These are phyloP conservation scores for Artemisia tridentata DNA, from an alignment of 129 eudicot genomes.

Conservation along the genomic window DNA sequence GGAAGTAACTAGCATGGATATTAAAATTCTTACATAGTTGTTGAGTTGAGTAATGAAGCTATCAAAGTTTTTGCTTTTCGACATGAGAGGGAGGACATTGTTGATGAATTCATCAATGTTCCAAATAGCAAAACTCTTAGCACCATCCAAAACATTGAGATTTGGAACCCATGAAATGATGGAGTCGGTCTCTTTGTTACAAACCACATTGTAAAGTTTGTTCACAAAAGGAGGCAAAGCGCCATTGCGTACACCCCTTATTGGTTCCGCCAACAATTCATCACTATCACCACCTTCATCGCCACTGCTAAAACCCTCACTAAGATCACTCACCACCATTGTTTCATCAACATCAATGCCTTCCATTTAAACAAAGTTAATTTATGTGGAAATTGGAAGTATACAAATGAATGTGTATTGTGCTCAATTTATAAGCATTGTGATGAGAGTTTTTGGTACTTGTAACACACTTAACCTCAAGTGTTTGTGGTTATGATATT, in stretches of 20 bases:
- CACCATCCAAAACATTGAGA: background rate
- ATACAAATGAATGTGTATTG: too few species aligned
- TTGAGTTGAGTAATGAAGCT: constrained; percentile 27
- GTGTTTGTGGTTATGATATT: too few species aligned
- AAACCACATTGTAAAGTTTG: constrained; percentile 23
- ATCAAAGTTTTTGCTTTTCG: constrained; percentile 20
- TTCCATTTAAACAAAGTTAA: too few species aligned
- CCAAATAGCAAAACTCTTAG: constrained; percentile 18
- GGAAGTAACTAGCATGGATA: background rate
- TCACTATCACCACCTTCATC: background rate
- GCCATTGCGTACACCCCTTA: constrained; percentile 12
- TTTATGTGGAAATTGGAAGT: too few species aligned
- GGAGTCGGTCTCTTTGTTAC: constrained; percentile 9
- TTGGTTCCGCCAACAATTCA: background rate
- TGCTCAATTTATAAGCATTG: too few species aligned
- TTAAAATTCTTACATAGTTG: constrained; percentile 24
- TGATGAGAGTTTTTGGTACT: too few species aligned
- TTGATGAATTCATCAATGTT: constrained; percentile 12
- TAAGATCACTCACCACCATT: constrained; percentile 9
- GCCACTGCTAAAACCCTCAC: constrained; percentile 17
- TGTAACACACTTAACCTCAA: too few species aligned
- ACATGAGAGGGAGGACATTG: constrained; percentile 24
- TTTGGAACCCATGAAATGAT: constrained; percentile 24
- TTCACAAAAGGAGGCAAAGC: constrained; percentile 24
- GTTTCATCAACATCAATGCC: background rate